These are phyloP conservation scores for Xylaria sp. DNA, from an alignment of 2,329 filamentous ascomycete genomes.

Conservation along the genomic window DNA sequence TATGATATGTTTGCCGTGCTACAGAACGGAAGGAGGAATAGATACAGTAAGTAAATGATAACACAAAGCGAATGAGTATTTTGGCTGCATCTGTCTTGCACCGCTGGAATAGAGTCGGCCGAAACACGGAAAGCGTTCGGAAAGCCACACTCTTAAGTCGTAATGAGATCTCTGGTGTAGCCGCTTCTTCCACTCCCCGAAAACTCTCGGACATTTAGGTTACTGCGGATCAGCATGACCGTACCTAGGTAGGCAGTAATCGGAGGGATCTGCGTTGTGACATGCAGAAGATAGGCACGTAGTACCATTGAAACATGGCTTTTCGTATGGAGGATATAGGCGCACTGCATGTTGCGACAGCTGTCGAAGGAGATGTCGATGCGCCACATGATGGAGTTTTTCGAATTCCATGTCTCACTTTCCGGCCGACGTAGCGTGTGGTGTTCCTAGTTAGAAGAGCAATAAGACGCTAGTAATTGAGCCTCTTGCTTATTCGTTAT, in stretches of 20 bases:
- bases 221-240: not conserved
- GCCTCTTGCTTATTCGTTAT: not conserved
- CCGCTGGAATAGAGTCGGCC: too few relatives aligned
- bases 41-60: not conserved
- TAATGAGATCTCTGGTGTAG: too few relatives aligned
- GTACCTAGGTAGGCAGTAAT: not conserved
- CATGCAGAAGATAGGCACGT: conserved; percentile 2
- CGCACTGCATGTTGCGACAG: conserved; percentile 3
- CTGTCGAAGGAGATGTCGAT: conserved; percentile 11
- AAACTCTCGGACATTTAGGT: not conserved
- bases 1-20: not conserved
- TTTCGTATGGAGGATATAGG: not conserved
- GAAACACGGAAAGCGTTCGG: too few relatives aligned
- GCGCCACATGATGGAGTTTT: conserved; percentile 20
- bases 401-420: conserved; percentile 23
- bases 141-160: too few relatives aligned
- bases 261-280: conserved; percentile 4
- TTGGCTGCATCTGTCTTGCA: not conserved
- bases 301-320: not conserved
- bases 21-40: not conserved
- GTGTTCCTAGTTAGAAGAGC: not conserved
- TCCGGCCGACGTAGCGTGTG: not conserved
- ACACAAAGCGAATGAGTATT: not conserved
- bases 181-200: not conserved
- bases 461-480: not conserved